These are phyloP conservation scores for Xylogone sp. DNA, from an alignment of 2,329 filamentous ascomycete species.

Conservation along the genomic window DNA sequence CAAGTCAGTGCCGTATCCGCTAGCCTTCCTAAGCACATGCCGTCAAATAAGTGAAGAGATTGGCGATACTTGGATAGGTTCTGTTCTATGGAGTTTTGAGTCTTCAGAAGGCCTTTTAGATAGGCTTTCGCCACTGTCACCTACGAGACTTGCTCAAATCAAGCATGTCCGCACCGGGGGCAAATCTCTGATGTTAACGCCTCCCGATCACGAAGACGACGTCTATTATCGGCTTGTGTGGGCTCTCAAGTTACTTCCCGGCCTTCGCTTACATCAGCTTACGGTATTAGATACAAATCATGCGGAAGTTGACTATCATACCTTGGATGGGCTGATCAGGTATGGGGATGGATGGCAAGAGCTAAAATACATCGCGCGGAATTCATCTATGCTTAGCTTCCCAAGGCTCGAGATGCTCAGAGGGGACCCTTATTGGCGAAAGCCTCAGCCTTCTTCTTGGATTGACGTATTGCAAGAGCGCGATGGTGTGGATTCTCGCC, in stretches of 20 bases:
- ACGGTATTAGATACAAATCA: constrained; percentile 7
- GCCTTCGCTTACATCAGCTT: constrained; percentile 12
- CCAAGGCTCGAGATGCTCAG: neutral
- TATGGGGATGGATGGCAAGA: constrained; percentile 16
- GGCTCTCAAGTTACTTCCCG: constrained; percentile 14
- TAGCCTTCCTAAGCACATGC: constrained; percentile 13
- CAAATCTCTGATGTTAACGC: neutral
- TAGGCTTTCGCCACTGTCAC: constrained; percentile 9
- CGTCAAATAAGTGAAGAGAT: constrained; percentile 10
- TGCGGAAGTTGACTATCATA: constrained; percentile 10
- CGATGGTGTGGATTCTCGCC: constrained; percentile 11
- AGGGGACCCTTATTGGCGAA: constrained; percentile 4
- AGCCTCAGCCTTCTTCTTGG: constrained; percentile 13
- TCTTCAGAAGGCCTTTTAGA: constrained; percentile 9
- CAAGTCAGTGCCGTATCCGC: constrained; percentile 5
- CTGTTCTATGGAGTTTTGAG: constrained; percentile 11
- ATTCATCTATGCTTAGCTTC: constrained; percentile 12
- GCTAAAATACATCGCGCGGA: constrained; percentile 12
- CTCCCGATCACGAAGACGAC: constrained; percentile 4
- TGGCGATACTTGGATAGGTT: constrained; percentile 8
- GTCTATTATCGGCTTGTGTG: constrained; percentile 11
- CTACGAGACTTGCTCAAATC: constrained; percentile 11
- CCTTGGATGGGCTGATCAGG: constrained; percentile 11
- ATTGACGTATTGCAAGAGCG: constrained; percentile 8
- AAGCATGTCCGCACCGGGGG: constrained; percentile 9